Conservation (phyloP, 306 rosid species). For the Carpinus viminea region DNA sequence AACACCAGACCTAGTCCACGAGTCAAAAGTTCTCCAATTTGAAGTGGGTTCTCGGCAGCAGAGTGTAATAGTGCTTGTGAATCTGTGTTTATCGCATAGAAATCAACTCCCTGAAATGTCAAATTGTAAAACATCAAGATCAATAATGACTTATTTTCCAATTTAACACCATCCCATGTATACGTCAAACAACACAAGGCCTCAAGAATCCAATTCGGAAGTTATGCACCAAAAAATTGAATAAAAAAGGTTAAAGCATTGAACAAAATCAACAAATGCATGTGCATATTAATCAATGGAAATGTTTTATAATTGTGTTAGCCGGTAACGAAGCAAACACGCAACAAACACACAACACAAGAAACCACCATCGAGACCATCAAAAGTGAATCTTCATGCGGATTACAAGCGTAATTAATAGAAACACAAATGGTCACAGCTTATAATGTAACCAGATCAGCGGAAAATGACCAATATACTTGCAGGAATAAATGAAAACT, state of each 20-base stretch:
- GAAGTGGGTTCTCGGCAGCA: slow-evolving; percentile 80
- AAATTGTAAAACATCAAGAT: slow-evolving; percentile 37
- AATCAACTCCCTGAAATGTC: slow-evolving; percentile 77
- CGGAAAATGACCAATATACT: background rate
- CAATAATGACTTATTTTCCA: slow-evolving; percentile 18
- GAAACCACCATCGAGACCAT: background rate
- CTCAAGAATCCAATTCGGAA: background rate
- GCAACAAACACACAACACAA: background rate
- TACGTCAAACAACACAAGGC: background rate
- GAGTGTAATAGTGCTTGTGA: slow-evolving; percentile 90
- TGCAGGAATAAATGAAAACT: background rate
- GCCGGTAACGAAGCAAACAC: background rate
- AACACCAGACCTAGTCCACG: slow-evolving; percentile 92
- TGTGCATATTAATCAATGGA: background rate
- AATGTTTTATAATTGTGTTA: background rate
- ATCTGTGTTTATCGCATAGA: slow-evolving; percentile 98
- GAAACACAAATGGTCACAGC: background rate
- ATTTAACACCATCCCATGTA: background rate
- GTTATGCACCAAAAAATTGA: background rate
- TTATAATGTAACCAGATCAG: no score
- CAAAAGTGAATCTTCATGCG: background rate
- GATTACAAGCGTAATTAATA: background rate
- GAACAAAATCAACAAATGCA: background rate
- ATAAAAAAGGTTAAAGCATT: background rate
- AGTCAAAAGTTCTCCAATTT: slow-evolving; percentile 95